Evolutionary conservation across 306 rosid genomes (phyloP), one percentile per base, ranked within the genome.

Genomic region (Trifolium pratense): DNA sequence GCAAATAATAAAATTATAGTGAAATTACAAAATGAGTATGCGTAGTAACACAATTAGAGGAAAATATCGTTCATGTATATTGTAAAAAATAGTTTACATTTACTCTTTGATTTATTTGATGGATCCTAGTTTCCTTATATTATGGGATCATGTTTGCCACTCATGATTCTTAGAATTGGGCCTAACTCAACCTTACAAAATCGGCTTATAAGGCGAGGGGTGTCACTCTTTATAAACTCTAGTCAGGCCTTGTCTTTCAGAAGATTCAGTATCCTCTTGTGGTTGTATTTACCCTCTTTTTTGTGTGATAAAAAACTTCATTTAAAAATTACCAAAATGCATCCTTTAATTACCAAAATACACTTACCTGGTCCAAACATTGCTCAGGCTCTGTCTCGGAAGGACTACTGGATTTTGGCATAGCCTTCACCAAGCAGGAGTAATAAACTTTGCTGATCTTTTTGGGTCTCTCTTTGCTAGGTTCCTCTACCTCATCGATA

Each of bases 401-500:
- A 68, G 91, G 68, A 70, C 85, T 84, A 69, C 86, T 89, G 32
- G 98, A 88, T 78, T 91, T 94, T 58, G 98, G 96, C 85, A 92
- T 80, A 68, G 97, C 98, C 87, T 94, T 94, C 63, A 91, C 98
- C 71, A 91, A 83, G 80, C 95, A 87, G 76, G 98, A 94, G 79
- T 88, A 94, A 83, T 85, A 94, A 66, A 82, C 91, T 78, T 94
- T 94, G 84, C 87, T 91, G 70, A 83, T 88, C 75, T 81, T 89
- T 68, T 87, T 91, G 45, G 95, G 77, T 75, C 88, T 84, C 57
- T 91, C 98, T 82, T 87, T 84, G 87, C 88, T 89, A 70, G 98
- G 87, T 81, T 89, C 96, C 83, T 94, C 98, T 40, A 91, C 91
- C 82, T 91, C 98, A 78, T 94, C 98, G 59, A 91, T 91, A 71